Evolutionary conservation across 1,139 yeast genomes (phyloP).

Genomic region (Lipomyces yarrowii): DNA sequence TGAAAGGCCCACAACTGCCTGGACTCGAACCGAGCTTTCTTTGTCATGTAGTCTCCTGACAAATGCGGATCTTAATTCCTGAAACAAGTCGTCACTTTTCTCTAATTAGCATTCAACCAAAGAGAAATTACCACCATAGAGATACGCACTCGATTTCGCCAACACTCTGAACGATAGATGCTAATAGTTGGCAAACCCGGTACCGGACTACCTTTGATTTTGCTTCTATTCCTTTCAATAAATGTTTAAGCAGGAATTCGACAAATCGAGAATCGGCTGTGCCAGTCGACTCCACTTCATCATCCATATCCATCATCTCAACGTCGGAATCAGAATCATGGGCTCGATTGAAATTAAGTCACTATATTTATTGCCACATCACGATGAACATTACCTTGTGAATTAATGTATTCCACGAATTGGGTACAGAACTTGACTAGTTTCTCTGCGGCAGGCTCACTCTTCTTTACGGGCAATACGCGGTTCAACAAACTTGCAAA

Average conservation of each 20-base stretch:
- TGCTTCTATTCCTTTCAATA: conserved; percentile 72
- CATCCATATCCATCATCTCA: conserved; percentile 40
- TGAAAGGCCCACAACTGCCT: conserved; percentile 79
- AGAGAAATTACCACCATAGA: neutral
- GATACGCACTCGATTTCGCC: conserved; percentile 62
- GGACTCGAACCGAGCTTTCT: conserved; percentile 76
- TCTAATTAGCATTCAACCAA: neutral
- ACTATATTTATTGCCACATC: neutral
- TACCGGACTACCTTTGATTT: conserved; percentile 76
- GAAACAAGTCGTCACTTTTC: conserved; percentile 58
- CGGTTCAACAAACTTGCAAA: conserved; percentile 66
- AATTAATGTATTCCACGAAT: conserved; percentile 57
- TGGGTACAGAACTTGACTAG: conserved; percentile 72
- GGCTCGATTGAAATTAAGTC: neutral
- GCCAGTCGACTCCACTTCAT: conserved; percentile 45
- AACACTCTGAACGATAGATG: conserved; percentile 69
- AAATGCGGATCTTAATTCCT: conserved; percentile 62
- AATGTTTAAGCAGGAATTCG: conserved; percentile 31
- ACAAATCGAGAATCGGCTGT: conserved; percentile 37
- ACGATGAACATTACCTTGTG: conserved; percentile 41
- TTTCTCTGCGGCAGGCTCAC: conserved; percentile 75
- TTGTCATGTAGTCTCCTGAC: conserved; percentile 71
- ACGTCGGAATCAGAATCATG: conserved; percentile 26
- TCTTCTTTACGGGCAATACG: conserved; percentile 66
- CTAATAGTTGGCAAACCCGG: conserved; percentile 77